phyloP scores from a whole-genome alignment of 441 rosid species.

The Euphorbia schlechtendalii region DNA sequence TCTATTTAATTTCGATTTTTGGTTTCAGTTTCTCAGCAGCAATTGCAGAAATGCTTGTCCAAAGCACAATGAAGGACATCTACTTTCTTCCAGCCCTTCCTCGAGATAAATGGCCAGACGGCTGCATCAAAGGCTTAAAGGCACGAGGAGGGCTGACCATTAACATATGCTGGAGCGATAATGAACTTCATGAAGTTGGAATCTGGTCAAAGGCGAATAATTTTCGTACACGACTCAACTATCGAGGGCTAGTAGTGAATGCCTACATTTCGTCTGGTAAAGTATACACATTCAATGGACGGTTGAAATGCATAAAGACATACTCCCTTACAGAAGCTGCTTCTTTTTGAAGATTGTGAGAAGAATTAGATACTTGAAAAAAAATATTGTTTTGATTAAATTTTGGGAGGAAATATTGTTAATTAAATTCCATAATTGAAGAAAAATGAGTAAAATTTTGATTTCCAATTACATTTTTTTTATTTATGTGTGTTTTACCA shows the following conservation, averaged over 20 bases:
- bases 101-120: conserved; percentile 63
- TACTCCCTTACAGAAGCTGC: conserved; percentile 15
- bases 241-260: conserved; percentile 33
- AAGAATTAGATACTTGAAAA: conserved; percentile 1
- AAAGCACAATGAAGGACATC: conserved; percentile 67
- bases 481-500: too few species aligned
- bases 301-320: conserved; percentile 29
- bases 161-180: conserved; percentile 51
- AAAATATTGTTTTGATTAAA: conserved; percentile 1
- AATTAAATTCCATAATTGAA: too few species aligned
- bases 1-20: background rate
- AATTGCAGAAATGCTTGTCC: conserved; percentile 82
- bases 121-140: conserved; percentile 64
- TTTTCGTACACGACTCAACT: conserved; percentile 33
- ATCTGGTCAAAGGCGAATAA: conserved; percentile 35
- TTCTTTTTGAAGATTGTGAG: conserved; percentile 15
- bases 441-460: too few species aligned
- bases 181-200: conserved; percentile 51
- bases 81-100: conserved; percentile 87
- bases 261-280: conserved; percentile 31
- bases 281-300: conserved; percentile 40
- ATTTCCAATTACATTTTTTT: too few species aligned
- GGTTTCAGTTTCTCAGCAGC: conserved; percentile 62
- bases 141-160: conserved; percentile 70
- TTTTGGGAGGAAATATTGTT: conserved; percentile 9